Evolutionary conservation across 2,329 filamentous ascomycete genomes (phyloP).

Genomic region (Epicoccum nigrum): DNA sequence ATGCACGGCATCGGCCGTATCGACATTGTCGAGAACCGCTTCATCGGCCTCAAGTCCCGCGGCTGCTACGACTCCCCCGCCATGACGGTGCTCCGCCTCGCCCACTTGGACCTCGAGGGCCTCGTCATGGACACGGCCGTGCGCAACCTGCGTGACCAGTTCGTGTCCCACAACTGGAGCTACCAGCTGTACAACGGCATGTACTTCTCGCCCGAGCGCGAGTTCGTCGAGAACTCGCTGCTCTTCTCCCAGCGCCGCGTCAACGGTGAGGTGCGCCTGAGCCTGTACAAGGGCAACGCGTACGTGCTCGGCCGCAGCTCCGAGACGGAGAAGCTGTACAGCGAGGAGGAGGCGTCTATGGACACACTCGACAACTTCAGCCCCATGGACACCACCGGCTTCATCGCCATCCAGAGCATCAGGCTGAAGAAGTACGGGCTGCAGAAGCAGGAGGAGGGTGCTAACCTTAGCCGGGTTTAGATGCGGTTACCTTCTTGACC

Average conservation of each 20-base stretch:
- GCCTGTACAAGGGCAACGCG: constrained; percentile 71
- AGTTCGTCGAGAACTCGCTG: constrained; percentile 69
- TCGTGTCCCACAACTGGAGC: constrained; percentile 61
- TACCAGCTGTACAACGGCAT: constrained; percentile 65
- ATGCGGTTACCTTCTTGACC: background rate
- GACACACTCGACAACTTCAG: constrained; percentile 73
- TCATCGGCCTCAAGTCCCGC: constrained; percentile 79
- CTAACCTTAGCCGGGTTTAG: constrained; percentile 35
- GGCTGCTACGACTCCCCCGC: constrained; percentile 73
- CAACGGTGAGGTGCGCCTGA: constrained; percentile 62
- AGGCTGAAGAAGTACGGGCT: constrained; percentile 53
- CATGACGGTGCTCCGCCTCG: constrained; percentile 57
- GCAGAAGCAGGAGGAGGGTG: constrained; percentile 46
- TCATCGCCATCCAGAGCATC: constrained; percentile 74
- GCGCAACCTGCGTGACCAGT: constrained; percentile 72
- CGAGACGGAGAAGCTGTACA: constrained; percentile 73
- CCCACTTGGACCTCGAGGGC: constrained; percentile 68
- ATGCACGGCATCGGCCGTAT: constrained; percentile 78
- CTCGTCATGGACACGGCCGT: constrained; percentile 72
- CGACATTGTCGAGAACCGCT: constrained; percentile 83
- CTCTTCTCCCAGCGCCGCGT: constrained; percentile 48
- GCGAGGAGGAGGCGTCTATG: constrained; percentile 70
- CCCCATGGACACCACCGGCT: constrained; percentile 69
- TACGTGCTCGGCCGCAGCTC: constrained; percentile 64
- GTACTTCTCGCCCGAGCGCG: constrained; percentile 73